Conservation (phyloP, 2,329 filamentous ascomycete species). For the Venturia nashicola region DNA sequence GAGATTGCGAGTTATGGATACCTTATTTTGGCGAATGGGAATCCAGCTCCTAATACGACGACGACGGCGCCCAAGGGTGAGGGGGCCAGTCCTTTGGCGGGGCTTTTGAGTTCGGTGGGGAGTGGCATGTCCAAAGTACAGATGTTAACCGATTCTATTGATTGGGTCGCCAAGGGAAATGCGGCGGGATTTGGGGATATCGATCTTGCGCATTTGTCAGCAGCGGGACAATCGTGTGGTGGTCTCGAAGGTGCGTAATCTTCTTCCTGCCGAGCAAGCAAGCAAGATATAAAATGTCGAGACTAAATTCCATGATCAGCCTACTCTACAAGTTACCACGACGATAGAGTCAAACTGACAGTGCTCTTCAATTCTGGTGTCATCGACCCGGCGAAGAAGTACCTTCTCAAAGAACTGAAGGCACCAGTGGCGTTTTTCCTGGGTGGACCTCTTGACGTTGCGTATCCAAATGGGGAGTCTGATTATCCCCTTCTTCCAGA, state of each 20-base stretch:
- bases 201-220: not conserved
- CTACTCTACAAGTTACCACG: constrained; percentile 7
- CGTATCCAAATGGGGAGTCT: constrained; percentile 5
- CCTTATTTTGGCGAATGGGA: constrained; percentile 9
- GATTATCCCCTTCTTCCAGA: constrained; percentile 7
- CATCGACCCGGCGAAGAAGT: not conserved
- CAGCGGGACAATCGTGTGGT: constrained; percentile 10
- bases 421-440: constrained; percentile 10
- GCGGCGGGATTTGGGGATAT: constrained; percentile 2
- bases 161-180: constrained; percentile 1
- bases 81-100: not conserved
- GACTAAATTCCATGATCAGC: not conserved
- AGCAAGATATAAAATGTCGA: not conserved
- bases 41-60: not conserved
- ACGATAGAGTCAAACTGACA: constrained; percentile 8
- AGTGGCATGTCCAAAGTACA: not conserved
- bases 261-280: no score
- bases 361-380: constrained; percentile 9
- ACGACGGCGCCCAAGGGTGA: no score
- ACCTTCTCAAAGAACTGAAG: constrained; percentile 8
- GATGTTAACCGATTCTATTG: constrained; percentile 7
- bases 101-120: not conserved
- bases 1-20: constrained; percentile 10
- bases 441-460: constrained; percentile 9
- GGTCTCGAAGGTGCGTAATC: constrained; percentile 2